Evolutionary conservation across 352 stramenopile species (phyloP), one percentile per base, ranked within the genome.

Genomic region (Pythium phragmiticola): DNA sequence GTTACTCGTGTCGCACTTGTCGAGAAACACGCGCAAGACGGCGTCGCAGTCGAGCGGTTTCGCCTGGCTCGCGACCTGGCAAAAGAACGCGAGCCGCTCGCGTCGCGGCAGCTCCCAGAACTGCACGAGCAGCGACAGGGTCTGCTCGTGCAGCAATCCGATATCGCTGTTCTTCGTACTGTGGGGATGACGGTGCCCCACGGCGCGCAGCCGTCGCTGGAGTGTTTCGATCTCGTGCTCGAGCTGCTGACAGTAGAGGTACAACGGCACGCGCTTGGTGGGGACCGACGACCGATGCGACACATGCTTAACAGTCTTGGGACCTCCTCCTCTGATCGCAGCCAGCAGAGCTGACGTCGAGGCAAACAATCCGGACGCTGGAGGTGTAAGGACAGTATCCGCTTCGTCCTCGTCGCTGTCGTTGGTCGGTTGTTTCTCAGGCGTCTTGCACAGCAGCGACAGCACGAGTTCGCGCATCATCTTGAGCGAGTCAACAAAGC

Each of bases 11-110:
- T 73, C 77, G 62, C 72, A 80, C 33, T 78, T 81, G 21, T 79
- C 76, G 14, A 87, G 68, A 28, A 87, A 80, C 7, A 84, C 68
- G 26, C 61, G 63, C 16, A 88, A 50, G 8, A 92, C 66, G 13
- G 77, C 60, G 9, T 70, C 71, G 1, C 73, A 72, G 30, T 90
- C 81, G 33, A 80, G 70, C 30, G 84, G 72, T 43, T 48, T 72
- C 5, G 71, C 72, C 33, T 90, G 82, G 37, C 75, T 89, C 28
- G 81, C 80, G 56, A 92, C 74, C 57, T 92, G 84, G 46, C 73
- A 85, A 47, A 92, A 80, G 50, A 93, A 89, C 34, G 66, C 75
- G 11, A 90, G 68, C 0, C 80, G 77, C 60, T 93, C 80, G 17
- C 66, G 66, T 50, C 70, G 72, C 7, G 82, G 77, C 1, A 93